Evolutionary conservation across 176 grass and related monocot species (phyloP).

Genomic region (Lolium multiflorum): DNA sequence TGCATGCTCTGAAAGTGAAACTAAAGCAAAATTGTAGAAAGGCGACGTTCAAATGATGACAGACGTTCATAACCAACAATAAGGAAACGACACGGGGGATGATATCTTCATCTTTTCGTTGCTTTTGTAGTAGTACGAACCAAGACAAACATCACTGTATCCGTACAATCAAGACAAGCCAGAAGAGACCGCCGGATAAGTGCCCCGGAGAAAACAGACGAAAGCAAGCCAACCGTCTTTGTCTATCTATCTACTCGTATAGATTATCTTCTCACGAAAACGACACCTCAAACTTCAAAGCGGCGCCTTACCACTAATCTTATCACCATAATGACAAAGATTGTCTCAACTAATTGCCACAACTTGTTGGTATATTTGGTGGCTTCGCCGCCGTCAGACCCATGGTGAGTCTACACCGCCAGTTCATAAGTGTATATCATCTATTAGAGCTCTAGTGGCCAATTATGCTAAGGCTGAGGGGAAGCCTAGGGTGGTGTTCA

Average conservation of each 20-base stretch:
- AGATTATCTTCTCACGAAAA: conserved; percentile 15
- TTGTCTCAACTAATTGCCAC: too few relatives aligned
- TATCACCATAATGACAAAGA: not conserved
- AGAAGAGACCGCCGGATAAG: not conserved
- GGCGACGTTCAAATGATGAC: not conserved
- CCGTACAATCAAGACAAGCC: not conserved
- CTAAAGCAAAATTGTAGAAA: not conserved
- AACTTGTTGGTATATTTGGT: too few relatives aligned
- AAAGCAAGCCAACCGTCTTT: conserved; percentile 15
- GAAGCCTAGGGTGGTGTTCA: too few relatives aligned
- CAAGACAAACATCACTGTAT: not conserved
- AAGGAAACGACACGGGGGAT: not conserved
- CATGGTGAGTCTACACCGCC: too few relatives aligned
- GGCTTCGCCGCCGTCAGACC: too few relatives aligned
- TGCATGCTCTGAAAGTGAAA: not conserved
- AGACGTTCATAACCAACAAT: not conserved
- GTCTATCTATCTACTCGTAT: not conserved
- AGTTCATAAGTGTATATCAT: too few relatives aligned
- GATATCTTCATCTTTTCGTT: not conserved
- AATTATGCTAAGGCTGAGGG: too few relatives aligned
- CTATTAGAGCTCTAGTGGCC: too few relatives aligned
- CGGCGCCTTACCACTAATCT: not conserved
- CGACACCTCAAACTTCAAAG: conserved; percentile 30
- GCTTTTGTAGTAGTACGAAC: not conserved
- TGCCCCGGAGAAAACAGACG: conserved; percentile 10